A percentile compares a stretch with the other conserved stretches of the same genome.
phyloP scores from a whole-genome alignment of 2,329 filamentous ascomycete genomes.

The Neonectria neomacrospora region DNA sequence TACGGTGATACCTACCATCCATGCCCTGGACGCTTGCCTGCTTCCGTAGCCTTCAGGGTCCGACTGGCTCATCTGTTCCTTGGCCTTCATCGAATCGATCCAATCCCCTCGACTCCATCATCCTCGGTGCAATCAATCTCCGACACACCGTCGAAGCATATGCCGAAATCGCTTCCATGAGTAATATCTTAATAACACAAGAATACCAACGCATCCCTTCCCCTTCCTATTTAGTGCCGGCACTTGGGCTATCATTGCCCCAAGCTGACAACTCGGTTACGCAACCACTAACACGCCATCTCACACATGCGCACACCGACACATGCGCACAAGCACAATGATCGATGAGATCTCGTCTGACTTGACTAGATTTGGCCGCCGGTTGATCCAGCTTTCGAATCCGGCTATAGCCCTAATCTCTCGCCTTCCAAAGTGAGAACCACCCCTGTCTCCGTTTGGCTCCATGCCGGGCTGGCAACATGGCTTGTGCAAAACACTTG shows the following conservation, averaged over 20 bases:
- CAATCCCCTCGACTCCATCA: no score
- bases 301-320: constrained; percentile 5
- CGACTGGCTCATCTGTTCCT: no score
- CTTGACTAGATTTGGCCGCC: neutral
- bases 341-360: neutral
- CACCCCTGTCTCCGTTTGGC: neutral
- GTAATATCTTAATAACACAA: neutral
- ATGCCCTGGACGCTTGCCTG: no score
- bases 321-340: neutral
- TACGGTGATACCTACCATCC: no score
- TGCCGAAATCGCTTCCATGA: neutral
- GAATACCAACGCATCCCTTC: neutral
- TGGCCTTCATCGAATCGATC: no score
- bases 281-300: constrained; percentile 17
- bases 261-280: neutral
- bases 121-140: neutral
- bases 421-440: neutral
- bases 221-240: neutral
- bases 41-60: no score
- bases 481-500: neutral
- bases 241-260: neutral
- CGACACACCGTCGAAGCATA: neutral
- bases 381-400: neutral
- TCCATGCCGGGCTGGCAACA: neutral
- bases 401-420: neutral